phyloP scores from a whole-genome alignment of 805 yeast genomes.

The Candida verbasci region DNA sequence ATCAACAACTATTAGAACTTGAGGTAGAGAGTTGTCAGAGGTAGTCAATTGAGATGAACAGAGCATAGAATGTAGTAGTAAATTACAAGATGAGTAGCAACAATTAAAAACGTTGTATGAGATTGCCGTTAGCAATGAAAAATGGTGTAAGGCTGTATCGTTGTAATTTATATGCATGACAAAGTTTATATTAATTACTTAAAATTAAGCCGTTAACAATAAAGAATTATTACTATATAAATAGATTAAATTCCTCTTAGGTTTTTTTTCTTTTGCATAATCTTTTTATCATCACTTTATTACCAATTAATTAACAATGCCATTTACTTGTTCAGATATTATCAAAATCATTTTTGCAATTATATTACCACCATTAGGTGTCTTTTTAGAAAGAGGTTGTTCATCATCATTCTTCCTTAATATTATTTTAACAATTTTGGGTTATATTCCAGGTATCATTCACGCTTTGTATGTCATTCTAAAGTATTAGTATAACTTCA shows the following conservation, averaged over 20 bases:
- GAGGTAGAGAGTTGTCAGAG: too few relatives aligned
- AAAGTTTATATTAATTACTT: too few relatives aligned
- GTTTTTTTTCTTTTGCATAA: not conserved
- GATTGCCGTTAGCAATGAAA: too few relatives aligned
- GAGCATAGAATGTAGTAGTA: too few relatives aligned
- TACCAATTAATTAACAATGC: conserved; percentile 27
- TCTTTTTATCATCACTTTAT: not conserved
- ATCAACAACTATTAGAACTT: too few relatives aligned
- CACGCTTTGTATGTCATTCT: conserved; percentile 59
- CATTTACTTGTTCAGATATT: conserved; percentile 50
- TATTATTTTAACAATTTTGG: conserved; percentile 62
- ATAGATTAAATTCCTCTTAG: not conserved
- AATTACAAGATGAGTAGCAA: too few relatives aligned
- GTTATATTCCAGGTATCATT: conserved; percentile 71
- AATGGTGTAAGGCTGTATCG: too few relatives aligned
- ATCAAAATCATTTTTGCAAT: conserved; percentile 49
- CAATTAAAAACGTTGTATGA: too few relatives aligned
- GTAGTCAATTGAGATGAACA: too few relatives aligned
- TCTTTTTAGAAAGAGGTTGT: conserved; percentile 57
- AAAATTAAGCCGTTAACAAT: too few relatives aligned
- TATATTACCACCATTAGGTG: conserved; percentile 59
- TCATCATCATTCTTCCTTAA: conserved; percentile 44
- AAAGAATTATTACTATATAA: not conserved
- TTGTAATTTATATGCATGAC: too few relatives aligned
- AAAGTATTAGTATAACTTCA: conserved; percentile 17